A percentile compares a stretch with the other conserved stretches of the same genome.
These are phyloP conservation scores for Trichoderma hamatum DNA, from an alignment of 2,329 filamentous ascomycete species.

Conservation along the genomic window DNA sequence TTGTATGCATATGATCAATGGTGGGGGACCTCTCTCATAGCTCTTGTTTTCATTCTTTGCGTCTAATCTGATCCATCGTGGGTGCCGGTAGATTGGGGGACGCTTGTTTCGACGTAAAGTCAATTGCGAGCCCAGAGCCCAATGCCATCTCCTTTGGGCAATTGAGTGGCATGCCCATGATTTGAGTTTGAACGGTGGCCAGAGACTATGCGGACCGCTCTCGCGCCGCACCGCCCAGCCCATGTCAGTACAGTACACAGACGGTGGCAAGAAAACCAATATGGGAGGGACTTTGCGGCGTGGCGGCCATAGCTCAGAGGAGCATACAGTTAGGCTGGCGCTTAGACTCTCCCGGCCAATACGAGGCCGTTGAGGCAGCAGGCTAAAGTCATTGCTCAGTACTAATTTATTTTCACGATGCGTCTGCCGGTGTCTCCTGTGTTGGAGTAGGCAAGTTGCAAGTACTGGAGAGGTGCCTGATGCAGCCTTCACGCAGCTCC, in stretches of 20 bases:
- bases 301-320: not conserved
- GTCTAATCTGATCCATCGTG: conserved; percentile 1
- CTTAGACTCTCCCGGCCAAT: conserved; percentile 2
- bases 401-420: not conserved
- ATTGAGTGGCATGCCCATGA: not conserved
- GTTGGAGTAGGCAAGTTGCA: conserved; percentile 6
- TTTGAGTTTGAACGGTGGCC: conserved; percentile 26
- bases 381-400: not conserved
- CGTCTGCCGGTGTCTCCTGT: not conserved
- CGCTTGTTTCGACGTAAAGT: not conserved
- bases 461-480: not conserved
- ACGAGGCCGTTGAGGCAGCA: not conserved
- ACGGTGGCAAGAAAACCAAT: not conserved
- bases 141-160: conserved; percentile 3
- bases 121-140: conserved; percentile 2
- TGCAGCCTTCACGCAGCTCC: conserved; percentile 4
- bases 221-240: conserved; percentile 27
- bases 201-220: conserved; percentile 23
- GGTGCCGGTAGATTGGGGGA: not conserved
- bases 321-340: not conserved
- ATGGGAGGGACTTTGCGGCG: not conserved
- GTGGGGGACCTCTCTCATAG: conserved; percentile 13
- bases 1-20: not conserved
- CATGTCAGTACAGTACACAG: conserved; percentile 1
- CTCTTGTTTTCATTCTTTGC: not conserved